Evolutionary conservation across 208 protist species (phyloP), one percentile per base, ranked within the genome.

Genomic region (Acanthamoeba sp.): DNA sequence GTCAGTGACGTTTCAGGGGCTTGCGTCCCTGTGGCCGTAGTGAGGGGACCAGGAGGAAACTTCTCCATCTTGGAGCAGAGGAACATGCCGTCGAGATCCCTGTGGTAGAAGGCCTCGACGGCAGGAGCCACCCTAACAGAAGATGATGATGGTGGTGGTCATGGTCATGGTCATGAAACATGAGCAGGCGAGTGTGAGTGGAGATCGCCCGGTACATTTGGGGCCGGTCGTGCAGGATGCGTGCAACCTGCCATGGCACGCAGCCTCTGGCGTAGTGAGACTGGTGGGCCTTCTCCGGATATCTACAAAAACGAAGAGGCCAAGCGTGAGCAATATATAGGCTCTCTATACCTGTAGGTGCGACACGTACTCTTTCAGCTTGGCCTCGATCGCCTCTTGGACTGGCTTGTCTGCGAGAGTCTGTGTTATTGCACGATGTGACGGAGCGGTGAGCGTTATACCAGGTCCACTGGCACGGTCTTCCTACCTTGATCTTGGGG

Each of bases 61-160:
- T 76, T 69, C 32, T 73, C 88, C 88, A 93, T 93, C 32, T 76
- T 40, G 1, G 88, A 93, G 16, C 88, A 78, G 29, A 93, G 42
- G 78, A 93, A 78, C 88, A 93, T 93, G 27, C 12, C 88, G 42
- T 93, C 88, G n/a, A 93, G 27, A n/a, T 93, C 88, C 4, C 88
- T 6, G 27, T 71, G 62, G 36, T 42, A 93, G 40, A 93, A 93
- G 14, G 88, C 88, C 18, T 76, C 62, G 6, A 93, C 88, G 20
- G 40, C 62, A 22, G 88, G 88, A 9, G 88, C 88, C 7, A 93
- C 40, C 64, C 36, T 50, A 76, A 20, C 4, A 18, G 9, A 24
- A 38, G 34, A 34, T 32, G 48, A 87, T 55, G 24, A 24, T 7
- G 36, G 18, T 0, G 20, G 7, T 1, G 36, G 36, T 88, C 40